A percentile compares a stretch with the other conserved stretches of the same genome.
Conservation (phyloP, 140 eudicot genomes). For the Oenanthe javanica region DNA sequence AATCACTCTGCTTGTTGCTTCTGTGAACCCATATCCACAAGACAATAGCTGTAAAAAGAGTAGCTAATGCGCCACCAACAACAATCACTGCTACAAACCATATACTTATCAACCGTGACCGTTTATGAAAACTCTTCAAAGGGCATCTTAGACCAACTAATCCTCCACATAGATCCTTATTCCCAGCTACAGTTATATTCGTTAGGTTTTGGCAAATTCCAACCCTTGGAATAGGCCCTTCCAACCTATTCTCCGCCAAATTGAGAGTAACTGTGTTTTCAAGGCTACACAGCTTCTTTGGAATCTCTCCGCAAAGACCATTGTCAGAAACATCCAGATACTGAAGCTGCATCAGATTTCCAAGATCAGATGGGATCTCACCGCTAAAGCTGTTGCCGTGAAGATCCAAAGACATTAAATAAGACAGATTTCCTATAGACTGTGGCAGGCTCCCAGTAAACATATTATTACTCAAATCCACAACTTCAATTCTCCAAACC, state of each 20-base stretch:
- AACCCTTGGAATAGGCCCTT: constrained; percentile 52
- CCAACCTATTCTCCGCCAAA: constrained; percentile 43
- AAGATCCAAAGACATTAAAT: constrained; percentile 56
- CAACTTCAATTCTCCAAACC: constrained; percentile 50
- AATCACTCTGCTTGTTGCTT: constrained; percentile 26
- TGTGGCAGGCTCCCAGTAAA: constrained; percentile 45
- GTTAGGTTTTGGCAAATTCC: constrained; percentile 49
- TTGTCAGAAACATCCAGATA: constrained; percentile 53
- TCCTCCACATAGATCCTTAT: constrained; percentile 63
- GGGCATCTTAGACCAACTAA: constrained; percentile 49
- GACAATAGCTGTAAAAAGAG: constrained; percentile 26
- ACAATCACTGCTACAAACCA: constrained; percentile 36
- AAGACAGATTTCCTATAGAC: constrained; percentile 45
- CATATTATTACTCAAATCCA: constrained; percentile 50
- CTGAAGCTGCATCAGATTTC: constrained; percentile 51
- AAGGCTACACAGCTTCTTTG: constrained; percentile 40
- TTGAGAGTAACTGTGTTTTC: constrained; percentile 25
- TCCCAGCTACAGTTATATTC: constrained; percentile 36
- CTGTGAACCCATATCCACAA: constrained; percentile 27
- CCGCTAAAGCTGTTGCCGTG: constrained; percentile 50
- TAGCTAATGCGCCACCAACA: constrained; percentile 25
- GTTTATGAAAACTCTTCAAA: constrained; percentile 18
- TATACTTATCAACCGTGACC: constrained; percentile 28
- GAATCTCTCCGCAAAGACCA: constrained; percentile 45
- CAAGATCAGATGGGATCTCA: constrained; percentile 49